A percentile compares a stretch with the other conserved stretches of the same genome.
Conservation (phyloP, 2,329 filamentous ascomycete species). For the Pseudofabraea citricarpa region DNA sequence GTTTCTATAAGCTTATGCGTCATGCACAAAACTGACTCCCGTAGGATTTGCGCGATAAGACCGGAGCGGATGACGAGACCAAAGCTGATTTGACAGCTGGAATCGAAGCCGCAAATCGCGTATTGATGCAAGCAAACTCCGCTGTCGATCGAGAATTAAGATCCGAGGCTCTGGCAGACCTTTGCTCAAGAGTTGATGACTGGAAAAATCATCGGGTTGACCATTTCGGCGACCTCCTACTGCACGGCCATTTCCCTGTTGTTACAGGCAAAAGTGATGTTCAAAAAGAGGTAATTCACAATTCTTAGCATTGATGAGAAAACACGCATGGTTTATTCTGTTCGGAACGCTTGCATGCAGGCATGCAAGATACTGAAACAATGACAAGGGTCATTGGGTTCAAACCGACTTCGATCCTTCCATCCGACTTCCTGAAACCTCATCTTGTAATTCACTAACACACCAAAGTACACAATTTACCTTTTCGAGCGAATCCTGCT, state of each 20-base stretch:
- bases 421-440: too few species aligned
- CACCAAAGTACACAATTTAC: slow-evolving; percentile 95
- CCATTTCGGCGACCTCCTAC: slow-evolving; percentile 82
- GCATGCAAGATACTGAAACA: too few species aligned
- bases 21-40: too few species aligned
- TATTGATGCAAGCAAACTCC: slow-evolving; percentile 81
- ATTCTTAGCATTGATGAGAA: too few species aligned
- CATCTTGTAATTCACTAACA: too few species aligned
- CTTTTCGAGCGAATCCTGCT: slow-evolving; percentile 93
- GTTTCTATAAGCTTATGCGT: too few species aligned
- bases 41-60: slow-evolving; percentile 83
- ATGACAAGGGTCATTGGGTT: too few species aligned
- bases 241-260: slow-evolving; percentile 88
- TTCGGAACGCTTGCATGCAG: too few species aligned
- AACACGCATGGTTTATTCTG: too few species aligned
- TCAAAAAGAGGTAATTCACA: slow-evolving; percentile 80
- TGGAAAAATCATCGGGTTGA: slow-evolving; percentile 94
- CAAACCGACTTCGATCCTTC: too few species aligned
- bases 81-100: slow-evolving; percentile 70
- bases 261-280: slow-evolving; percentile 85
- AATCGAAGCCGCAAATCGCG: slow-evolving; percentile 75
- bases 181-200: slow-evolving; percentile 82
- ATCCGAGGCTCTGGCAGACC: slow-evolving; percentile 76
- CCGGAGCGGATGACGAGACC: slow-evolving; percentile 62
- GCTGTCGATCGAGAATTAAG: slow-evolving; percentile 86